phyloP scores from a whole-genome alignment of 495 filamentous ascomycete genomes.

The Articulospora tetracladia region DNA sequence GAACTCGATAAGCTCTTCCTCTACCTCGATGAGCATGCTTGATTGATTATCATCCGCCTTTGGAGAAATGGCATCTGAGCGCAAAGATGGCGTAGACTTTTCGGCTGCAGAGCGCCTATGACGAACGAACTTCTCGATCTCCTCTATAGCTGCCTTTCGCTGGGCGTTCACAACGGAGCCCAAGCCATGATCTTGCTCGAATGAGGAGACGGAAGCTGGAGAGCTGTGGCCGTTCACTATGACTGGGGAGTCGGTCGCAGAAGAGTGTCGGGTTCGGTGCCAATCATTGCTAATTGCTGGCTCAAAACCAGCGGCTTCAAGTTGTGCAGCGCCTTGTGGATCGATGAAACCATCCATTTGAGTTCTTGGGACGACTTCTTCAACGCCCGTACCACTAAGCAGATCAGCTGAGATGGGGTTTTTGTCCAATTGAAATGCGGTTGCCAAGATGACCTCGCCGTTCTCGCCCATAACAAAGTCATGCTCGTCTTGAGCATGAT shows the following conservation, averaged over 20 bases:
- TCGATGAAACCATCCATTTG: constrained; percentile 20
- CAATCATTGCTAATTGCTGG: not conserved
- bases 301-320: not conserved
- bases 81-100: not conserved
- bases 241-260: not conserved
- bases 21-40: not conserved
- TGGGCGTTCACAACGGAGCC: not conserved
- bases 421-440: constrained; percentile 1
- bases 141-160: not conserved
- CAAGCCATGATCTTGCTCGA: not conserved
- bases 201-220: not conserved
- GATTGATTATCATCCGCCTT: not conserved
- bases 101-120: constrained; percentile 1
- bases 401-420: not conserved
- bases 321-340: not conserved
- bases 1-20: constrained; percentile 3
- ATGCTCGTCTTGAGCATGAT: not conserved
- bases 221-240: not conserved
- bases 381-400: constrained; percentile 21
- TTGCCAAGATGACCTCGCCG: constrained; percentile 10
- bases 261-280: not conserved
- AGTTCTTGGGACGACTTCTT: constrained; percentile 20
- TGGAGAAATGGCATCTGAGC: no score
- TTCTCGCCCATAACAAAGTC: constrained; percentile 2
- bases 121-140: not conserved